Evolutionary conservation across 768 basidiomycete genomes (phyloP), one percentile per base, ranked within the genome.

Genomic region (Polyporus arcularius): DNA sequence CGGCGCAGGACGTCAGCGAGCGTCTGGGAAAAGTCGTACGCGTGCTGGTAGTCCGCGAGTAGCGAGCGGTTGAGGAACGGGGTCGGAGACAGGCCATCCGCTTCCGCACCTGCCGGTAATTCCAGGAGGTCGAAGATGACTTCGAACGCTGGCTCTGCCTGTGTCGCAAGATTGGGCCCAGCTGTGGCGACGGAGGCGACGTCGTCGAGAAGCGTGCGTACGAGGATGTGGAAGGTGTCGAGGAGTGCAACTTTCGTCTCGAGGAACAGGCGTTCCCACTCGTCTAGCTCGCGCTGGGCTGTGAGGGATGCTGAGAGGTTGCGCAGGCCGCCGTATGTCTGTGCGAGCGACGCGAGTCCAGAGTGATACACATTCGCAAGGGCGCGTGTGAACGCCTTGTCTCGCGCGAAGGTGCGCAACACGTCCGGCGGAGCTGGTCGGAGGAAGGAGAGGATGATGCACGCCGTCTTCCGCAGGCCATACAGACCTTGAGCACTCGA

Each of bases 241-340:
- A 93, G 73, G 28, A 92, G 73, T 21, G 84, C 82, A 8, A 89
- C 85, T 73, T 92, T 93, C 2, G 87, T 86, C 58, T 86, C 82
- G 6, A 92, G 76, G 83, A 88, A 89, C 48, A 89, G 78, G 14
- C 76, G 76, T 63, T 89, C 85, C 89, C 89, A 92, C 53, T 90
- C 82, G 63, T 86, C 85, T 15, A 78, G 71, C 70, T 57, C 64
- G 21, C 55, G 49, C 31, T 60, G 61, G 50, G 38, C 59, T 21
- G 56, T 39, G 62, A 31, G 68, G 58, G 18, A 78, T 68, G 32
- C 78, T 63, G 57, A 53, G 14, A 63, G 53, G 0, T 57, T 31
- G 28, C 74, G 56, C 10, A 82, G 64, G 12, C 87, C 86, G 0
- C 90, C 88, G 56, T 91, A 89, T 0, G 84, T 82, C 15, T 76